Conservation (phyloP, 2,329 filamentous ascomycete species). For the Botrytis aclada region DNA sequence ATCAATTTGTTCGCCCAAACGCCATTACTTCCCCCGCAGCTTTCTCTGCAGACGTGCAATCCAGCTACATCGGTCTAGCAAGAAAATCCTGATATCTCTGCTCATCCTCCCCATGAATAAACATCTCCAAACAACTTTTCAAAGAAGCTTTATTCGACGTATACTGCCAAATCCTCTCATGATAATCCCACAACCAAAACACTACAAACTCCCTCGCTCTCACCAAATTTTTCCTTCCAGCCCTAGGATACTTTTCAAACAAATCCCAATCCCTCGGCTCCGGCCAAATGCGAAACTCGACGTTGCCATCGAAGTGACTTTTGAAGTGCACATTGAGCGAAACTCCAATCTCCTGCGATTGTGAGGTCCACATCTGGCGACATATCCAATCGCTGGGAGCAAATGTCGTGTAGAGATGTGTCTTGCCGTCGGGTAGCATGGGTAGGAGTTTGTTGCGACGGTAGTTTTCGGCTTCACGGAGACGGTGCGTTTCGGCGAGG, state of each 20-base stretch:
- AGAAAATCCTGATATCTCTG: not conserved
- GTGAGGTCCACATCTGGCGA: not conserved
- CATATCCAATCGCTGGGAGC: not conserved
- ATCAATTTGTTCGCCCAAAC: not conserved
- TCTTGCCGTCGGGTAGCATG: not conserved
- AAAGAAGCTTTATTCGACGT: not conserved
- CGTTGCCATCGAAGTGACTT: not conserved
- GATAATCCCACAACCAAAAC: not conserved
- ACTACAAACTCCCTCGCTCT: not conserved
- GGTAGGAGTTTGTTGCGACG: not conserved
- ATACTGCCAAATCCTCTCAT: not conserved
- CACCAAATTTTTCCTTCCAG: not conserved
- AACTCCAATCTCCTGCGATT: not conserved
- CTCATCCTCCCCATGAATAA: not conserved
- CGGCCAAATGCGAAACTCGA: not conserved
- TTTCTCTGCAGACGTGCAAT: accelerated
- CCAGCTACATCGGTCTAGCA: not conserved
- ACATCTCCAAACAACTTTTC: not conserved
- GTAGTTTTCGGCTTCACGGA: not conserved
- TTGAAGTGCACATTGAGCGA: not conserved
- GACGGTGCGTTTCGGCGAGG: not conserved
- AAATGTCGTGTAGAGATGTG: not conserved
- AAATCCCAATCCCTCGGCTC: not conserved
- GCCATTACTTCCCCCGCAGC: not conserved
- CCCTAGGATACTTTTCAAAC: not conserved